phyloP scores from a whole-genome alignment of 139 green algal genomes.

The Monoraphidium neglectum region DNA sequence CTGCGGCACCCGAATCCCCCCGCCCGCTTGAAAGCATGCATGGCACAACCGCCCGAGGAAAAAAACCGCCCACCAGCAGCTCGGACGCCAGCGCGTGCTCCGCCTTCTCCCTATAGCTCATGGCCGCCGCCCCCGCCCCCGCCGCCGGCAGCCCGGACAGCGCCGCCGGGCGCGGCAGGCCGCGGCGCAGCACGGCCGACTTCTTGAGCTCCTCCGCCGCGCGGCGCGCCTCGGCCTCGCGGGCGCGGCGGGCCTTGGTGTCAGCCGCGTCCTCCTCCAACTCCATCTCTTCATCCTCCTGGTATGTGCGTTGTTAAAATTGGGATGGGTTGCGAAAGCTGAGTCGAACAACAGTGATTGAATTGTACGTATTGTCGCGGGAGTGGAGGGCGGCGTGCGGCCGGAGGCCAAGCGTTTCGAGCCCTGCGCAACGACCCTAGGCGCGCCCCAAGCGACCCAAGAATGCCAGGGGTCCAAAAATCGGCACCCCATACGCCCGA shows the following conservation, averaged over 20 bases:
- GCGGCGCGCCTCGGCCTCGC: conserved; percentile 55
- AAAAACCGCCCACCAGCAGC: conserved; percentile 38
- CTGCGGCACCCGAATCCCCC: no score
- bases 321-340: neutral
- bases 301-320: no score
- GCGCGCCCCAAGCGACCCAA: no score
- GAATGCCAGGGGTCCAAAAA: no score
- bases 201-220: conserved; percentile 51
- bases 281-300: conserved; percentile 34
- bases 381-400: no score
- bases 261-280: conserved; percentile 89
- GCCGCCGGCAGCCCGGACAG: conserved; percentile 46
- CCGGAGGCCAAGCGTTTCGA: no score
- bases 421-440: no score
- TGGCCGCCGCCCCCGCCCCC: conserved; percentile 14
- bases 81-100: conserved; percentile 76
- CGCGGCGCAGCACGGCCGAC: conserved; percentile 71
- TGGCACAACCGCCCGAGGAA: no score
- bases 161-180: conserved; percentile 68
- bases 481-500: no score
- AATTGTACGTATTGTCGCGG: no score
- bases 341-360: neutral
- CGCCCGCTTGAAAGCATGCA: no score
- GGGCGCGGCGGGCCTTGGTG: conserved; percentile 44
- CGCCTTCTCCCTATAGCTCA: conserved; percentile 53